These are phyloP conservation scores for Kwoniella sp. DNA, from an alignment of 768 basidiomycete species.

Conservation along the genomic window DNA sequence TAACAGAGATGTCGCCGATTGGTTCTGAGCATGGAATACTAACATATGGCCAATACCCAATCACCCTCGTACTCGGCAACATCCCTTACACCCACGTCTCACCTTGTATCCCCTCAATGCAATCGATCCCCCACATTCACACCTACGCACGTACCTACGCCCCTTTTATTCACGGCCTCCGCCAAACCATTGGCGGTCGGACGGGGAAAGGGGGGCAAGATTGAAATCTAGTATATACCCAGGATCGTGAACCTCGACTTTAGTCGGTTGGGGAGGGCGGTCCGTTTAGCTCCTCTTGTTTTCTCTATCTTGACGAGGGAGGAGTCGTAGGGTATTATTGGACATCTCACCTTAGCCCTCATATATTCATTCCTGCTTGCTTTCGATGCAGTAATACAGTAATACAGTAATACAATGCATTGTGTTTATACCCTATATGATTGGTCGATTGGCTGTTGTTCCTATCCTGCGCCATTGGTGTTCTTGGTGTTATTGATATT, in stretches of 20 bases:
- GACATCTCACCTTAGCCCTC: not conserved
- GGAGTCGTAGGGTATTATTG: conserved; percentile 2
- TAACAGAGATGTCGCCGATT: no score
- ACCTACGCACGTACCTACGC: conserved; percentile 18
- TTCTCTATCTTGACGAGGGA: not conserved
- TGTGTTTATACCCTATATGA: no score
- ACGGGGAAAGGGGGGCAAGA: conserved; percentile 46
- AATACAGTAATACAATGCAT: no score
- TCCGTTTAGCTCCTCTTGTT: not conserved
- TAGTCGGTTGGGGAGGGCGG: conserved; percentile 29
- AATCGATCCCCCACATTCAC: conserved; percentile 1
- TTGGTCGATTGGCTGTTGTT: no score
- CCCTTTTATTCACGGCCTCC: conserved; percentile 44
- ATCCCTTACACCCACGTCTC: not conserved
- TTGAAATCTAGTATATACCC: conserved; percentile 7
- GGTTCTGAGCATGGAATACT: no score
- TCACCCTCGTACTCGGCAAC: no score
- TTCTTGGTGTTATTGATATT: not conserved
- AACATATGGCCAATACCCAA: no score
- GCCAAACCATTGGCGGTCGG: conserved; percentile 39
- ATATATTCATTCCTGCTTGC: no score
- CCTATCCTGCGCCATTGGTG: no score
- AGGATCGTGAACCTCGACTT: conserved; percentile 22
- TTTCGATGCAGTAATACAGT: no score
- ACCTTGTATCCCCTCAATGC: no score